Conservation (phyloP, 108 stramenopile genomes). For the Pseudonitzschia delicatissima region DNA sequence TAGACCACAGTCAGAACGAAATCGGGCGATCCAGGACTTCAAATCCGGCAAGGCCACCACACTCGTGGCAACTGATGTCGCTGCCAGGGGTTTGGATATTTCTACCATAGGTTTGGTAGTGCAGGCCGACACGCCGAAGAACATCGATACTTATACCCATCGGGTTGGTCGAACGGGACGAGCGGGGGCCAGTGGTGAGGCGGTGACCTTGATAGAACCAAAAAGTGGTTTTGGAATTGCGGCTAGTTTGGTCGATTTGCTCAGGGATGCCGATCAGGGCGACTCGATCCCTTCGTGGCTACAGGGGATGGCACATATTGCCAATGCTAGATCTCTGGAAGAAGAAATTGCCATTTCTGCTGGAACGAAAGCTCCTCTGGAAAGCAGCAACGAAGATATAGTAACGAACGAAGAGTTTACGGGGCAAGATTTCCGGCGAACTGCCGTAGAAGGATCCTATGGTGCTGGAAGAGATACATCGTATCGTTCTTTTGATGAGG, state of each 20-base stretch:
- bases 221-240: conserved; percentile 23
- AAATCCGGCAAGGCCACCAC: conserved; percentile 68
- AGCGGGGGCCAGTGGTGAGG: conserved; percentile 79
- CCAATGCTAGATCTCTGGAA: conserved; percentile 20
- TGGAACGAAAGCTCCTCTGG: neutral
- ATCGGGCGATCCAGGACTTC: conserved; percentile 38
- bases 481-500: conserved; percentile 32
- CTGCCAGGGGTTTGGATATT: conserved; percentile 94
- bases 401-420: conserved; percentile 27
- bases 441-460: conserved; percentile 27
- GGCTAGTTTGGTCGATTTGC: conserved; percentile 22
- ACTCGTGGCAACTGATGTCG: conserved; percentile 93
- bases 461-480: conserved; percentile 28
- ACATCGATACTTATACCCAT: conserved; percentile 72
- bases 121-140: conserved; percentile 88
- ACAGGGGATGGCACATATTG: conserved; percentile 17
- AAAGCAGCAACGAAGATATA: neutral
- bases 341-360: conserved; percentile 27
- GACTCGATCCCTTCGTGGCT: conserved; percentile 26
- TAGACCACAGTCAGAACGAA: neutral
- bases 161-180: conserved; percentile 94
- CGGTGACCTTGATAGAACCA: conserved; percentile 24
- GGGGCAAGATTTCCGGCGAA: conserved; percentile 29
- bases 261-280: conserved; percentile 22
- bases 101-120: conserved; percentile 76